Base-by-base conservation (phyloP, 2,329 filamentous ascomycete genomes). In the Phialophora expanda region DNA sequence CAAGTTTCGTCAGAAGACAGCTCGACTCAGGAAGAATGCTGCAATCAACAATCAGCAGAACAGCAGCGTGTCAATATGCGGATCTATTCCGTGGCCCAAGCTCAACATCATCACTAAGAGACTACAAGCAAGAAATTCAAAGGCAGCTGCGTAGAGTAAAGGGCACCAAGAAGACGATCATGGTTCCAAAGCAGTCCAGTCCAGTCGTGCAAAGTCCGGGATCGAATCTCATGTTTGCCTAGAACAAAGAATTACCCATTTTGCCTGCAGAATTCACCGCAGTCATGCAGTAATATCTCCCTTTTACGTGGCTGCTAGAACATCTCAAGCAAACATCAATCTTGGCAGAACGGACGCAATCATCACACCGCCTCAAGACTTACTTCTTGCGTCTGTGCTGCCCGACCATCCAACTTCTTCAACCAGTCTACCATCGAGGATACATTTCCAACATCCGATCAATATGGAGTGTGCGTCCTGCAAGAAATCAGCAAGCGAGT, bases 391-490 rank as follows among this genome's bases (percentile, higher is more conserved):
- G 5, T 8, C 5, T 8, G 17, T 44, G 7, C 38, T 8, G 14
- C 17, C 38, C 17, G 6, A 7, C 17, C 4, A n/a, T 44, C 6
- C 5, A 20, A 8, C 14, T 44, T 7, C 17, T 20, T n/a, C 38
- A 7, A 44, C 17, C 17, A 20, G 17, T n/a, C 17, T 44, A 44
- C 20, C 17, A 7, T n/a, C 6, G 14, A 44, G 4, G 38, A n/a
- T 8, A 8, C 6, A 17, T 3, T 44, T n/a, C 14, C 6, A 44
- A n/a, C 14, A n/a, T 0, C 38, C 6, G 5, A 17, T 44, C 6
- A 44, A 44, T n/a, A 44, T 44, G 38, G 48, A 51, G 17, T 56
- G 53, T 56, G 26, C 53, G n/a, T 14, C 17, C 4, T 56, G 53
- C 32, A 28, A 11, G 14, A 56, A 56, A 17, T 5, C 22, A 56